These are phyloP conservation scores for Rhodotorula sp. DNA, from an alignment of 1,284 basidiomycete genomes.

Conservation along the genomic window DNA sequence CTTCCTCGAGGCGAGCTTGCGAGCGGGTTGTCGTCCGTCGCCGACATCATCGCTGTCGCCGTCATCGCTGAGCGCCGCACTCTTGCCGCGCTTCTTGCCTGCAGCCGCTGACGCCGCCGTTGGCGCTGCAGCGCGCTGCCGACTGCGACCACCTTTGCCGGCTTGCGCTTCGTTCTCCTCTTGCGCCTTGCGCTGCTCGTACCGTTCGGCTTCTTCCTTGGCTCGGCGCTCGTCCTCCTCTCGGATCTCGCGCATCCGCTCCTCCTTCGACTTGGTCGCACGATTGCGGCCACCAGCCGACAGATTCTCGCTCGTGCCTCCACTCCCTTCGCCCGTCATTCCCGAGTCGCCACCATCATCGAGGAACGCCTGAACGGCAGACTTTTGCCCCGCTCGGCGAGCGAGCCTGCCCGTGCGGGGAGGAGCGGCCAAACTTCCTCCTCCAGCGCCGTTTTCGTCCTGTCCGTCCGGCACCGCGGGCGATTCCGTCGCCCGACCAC, in stretches of 20 bases:
- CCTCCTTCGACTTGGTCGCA: slow-evolving; percentile 13
- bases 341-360: slow-evolving; percentile 9
- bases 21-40: background rate
- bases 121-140: background rate
- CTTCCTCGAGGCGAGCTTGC: slow-evolving; percentile 17
- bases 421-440: background rate
- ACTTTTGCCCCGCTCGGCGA: slow-evolving; percentile 6
- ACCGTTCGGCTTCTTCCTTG: slow-evolving; percentile 4
- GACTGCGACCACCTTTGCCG: slow-evolving; percentile 2
- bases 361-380: slow-evolving; percentile 5
- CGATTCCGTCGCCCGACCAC: background rate
- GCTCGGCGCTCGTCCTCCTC: slow-evolving; percentile 24
- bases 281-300: background rate
- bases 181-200: background rate
- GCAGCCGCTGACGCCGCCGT: background rate
- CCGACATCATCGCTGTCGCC: background rate
- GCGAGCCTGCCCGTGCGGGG: background rate
- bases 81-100: slow-evolving; percentile 14
- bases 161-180: slow-evolving; percentile 3
- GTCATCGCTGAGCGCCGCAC: background rate
- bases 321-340: background rate
- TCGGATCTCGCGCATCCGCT: slow-evolving; percentile 23
- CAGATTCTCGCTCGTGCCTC: background rate
- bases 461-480: background rate
- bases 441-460: background rate